Percentiles rank a stretch among this genome's conserved stretches.
These are phyloP conservation scores for Cutaneotrichosporon curvatum DNA, from an alignment of 1,284 basidiomycete species.

Conservation along the genomic window DNA sequence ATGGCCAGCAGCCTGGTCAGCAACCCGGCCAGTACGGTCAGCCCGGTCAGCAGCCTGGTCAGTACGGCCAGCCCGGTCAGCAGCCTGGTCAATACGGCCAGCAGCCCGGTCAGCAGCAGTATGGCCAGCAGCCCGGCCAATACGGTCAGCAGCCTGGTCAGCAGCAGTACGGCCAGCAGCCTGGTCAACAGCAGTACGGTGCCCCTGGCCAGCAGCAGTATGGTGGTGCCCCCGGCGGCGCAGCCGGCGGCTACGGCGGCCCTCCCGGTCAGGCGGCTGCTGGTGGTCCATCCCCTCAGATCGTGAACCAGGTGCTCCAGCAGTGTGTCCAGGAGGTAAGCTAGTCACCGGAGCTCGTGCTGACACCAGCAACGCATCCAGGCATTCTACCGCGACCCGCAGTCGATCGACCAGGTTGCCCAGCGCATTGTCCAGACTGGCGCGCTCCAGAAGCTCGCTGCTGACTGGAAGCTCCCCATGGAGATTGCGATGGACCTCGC, in stretches of 20 bases:
- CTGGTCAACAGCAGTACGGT: conserved; percentile 22
- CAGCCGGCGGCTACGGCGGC: conserved; percentile 16
- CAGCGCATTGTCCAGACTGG: conserved; percentile 44
- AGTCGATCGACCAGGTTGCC: conserved; percentile 45
- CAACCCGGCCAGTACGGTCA: conserved; percentile 11
- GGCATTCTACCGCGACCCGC: conserved; percentile 47
- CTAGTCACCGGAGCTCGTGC: conserved; percentile 8
- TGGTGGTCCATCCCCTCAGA: conserved; percentile 11
- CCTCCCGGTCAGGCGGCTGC: conserved; percentile 15
- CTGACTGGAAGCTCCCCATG: conserved; percentile 47
- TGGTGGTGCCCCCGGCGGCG: too few species aligned
- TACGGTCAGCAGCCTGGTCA: conserved; percentile 10
- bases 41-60: conserved; percentile 11
- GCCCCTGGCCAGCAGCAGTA: conserved; percentile 16
- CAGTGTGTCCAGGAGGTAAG: conserved; percentile 46
- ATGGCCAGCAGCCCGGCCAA: conserved; percentile 1
- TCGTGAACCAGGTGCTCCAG: conserved; percentile 31
- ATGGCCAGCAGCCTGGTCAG: conserved; percentile 9
- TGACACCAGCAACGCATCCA: conserved; percentile 43
- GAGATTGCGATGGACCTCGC: conserved; percentile 47
- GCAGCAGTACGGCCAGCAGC: conserved; percentile 24
- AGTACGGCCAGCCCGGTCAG: conserved; percentile 15
- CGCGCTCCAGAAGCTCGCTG: conserved; percentile 42
- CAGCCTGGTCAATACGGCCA: conserved; percentile 23
- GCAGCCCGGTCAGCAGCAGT: conserved; percentile 21